Base-by-base conservation (phyloP, 805 yeast genomes). In the Vanderwaltozyma yarrowii region DNA sequence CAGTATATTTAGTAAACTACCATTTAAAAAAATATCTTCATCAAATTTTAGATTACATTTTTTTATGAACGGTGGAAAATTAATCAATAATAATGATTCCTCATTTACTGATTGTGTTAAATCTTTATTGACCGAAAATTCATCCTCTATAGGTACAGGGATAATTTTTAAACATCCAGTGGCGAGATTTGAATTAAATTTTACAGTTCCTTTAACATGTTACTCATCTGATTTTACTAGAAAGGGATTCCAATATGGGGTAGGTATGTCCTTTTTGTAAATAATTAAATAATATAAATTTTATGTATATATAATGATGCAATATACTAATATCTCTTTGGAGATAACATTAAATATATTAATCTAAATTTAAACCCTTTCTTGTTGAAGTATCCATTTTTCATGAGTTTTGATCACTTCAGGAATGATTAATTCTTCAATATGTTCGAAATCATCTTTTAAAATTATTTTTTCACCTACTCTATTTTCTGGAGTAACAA, bases 401-500 rank as follows among this genome's bases (percentile, higher is more conserved):
- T 63, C 55, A 58, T 89, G 98, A 38, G 69, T 62, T 40, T 62
- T 54, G 20, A 83, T 69, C 4, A 87, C 88, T 35, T 70, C 73
- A 0, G 97, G 96, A 5, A 92, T 74, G 36, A 89, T 84, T 33
- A 78, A 43, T 24, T 80, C 72, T 60, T 89, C 97, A 40, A 89
- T 83, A 20, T 56, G 46, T 2, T 60, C 50, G 41, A 74, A 69
- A 9, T 64, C 68, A 0, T 65, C 60, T 0, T 63, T 36, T 25
- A 85, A 55, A 44, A 56, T 67, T 37, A 74, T 58, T 87, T 87
- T 78, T 10, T 52, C 36, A 16, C 64, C 63, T 14, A 45, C 35
- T 21, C 48, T 44, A 17, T 52, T 48, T 18, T 58, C 49, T 15
- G 52, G 51, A 8, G 56, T 42, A 3, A 92, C 95, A 57, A 92